A percentile compares a stretch with the other conserved stretches of the same genome.
phyloP scores from a whole-genome alignment of 768 basidiomycete genomes.

The Phanerochaete sordida region DNA sequence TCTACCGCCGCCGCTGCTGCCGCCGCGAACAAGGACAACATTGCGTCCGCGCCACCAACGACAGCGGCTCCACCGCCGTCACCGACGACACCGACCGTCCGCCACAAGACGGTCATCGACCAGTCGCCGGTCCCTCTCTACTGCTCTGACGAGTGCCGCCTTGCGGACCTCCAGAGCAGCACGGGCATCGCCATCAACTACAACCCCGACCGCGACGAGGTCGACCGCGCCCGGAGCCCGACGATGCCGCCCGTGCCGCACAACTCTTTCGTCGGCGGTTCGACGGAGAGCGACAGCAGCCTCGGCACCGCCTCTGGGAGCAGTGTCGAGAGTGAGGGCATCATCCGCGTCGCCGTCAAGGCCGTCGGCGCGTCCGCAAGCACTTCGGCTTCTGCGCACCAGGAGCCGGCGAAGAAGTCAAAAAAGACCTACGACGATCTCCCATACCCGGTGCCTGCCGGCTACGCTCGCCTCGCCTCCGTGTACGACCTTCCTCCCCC shows the following conservation, averaged over 20 bases:
- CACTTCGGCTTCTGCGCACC: conserved; percentile 22
- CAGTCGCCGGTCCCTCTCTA: conserved; percentile 79
- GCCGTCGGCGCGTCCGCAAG: conserved; percentile 28
- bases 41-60: background rate
- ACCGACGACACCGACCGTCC: conserved; percentile 30
- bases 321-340: conserved; percentile 20
- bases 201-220: conserved; percentile 33
- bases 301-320: conserved; percentile 21
- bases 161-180: conserved; percentile 49
- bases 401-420: conserved; percentile 8
- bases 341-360: conserved; percentile 25
- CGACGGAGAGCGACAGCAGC: conserved; percentile 38
- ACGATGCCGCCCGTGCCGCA: conserved; percentile 38
- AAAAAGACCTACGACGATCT: background rate
- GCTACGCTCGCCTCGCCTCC: conserved; percentile 37
- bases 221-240: conserved; percentile 1
- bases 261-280: conserved; percentile 30
- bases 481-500: conserved; percentile 49
- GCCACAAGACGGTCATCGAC: conserved; percentile 70
- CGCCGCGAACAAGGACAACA: conserved; percentile 15
- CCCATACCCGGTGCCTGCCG: conserved; percentile 4
- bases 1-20: conserved; percentile 11
- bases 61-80: conserved; percentile 18
- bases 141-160: conserved; percentile 75
- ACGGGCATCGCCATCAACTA: conserved; percentile 43